These are phyloP conservation scores for Gnaphalium uliginosum DNA, from an alignment of 129 eudicot species.

Conservation along the genomic window DNA sequence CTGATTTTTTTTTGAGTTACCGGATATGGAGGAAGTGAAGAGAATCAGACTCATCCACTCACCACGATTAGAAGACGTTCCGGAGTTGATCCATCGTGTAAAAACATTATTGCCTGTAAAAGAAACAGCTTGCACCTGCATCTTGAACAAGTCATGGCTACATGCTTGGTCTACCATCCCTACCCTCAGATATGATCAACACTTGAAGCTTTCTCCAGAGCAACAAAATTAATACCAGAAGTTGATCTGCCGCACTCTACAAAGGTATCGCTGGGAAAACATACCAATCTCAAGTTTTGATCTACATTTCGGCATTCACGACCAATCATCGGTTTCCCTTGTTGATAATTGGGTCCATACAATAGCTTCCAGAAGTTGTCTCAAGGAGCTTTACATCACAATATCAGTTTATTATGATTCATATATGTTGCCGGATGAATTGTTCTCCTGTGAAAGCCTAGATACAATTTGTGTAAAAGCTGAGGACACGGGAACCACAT, in stretches of 20 bases:
- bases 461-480: neutral
- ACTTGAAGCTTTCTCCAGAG: neutral
- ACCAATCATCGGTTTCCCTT: neutral
- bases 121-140: conserved; percentile 1
- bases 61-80: too few species aligned
- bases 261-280: neutral
- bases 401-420: too few species aligned
- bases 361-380: neutral
- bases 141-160: conserved; percentile 20
- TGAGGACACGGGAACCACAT: too few species aligned
- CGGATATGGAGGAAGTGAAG: too few species aligned
- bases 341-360: neutral
- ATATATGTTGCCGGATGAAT: conserved; percentile 4
- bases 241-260: neutral
- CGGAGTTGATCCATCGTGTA: too few species aligned
- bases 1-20: too few species aligned
- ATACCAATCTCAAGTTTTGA: neutral
- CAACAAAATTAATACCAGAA: neutral
- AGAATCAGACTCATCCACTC: too few species aligned
- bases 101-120: too few species aligned
- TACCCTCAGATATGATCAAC: neutral
- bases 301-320: neutral
- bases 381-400: conserved; percentile 2
- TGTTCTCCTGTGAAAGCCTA: neutral
- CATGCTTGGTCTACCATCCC: conserved; percentile 17